These are phyloP conservation scores for Cryomyces minteri DNA, from an alignment of 495 filamentous ascomycete species.

Conservation along the genomic window DNA sequence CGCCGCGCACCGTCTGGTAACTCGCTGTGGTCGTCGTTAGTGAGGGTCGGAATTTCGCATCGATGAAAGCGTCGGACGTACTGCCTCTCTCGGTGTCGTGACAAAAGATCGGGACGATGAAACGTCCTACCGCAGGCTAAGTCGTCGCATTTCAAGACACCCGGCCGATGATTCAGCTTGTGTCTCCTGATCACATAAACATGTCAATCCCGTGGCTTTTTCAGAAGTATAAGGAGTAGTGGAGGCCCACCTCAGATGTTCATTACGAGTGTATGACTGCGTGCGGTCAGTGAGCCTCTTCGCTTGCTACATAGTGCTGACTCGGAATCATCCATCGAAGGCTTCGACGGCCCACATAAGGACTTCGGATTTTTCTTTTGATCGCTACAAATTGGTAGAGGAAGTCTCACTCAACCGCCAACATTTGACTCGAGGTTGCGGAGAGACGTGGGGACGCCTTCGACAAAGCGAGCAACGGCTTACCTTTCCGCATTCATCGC, in stretches of 20 bases:
- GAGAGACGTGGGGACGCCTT: not conserved
- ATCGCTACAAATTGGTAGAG: not conserved
- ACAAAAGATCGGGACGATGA: slow-evolving; percentile 54
- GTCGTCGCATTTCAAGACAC: slow-evolving; percentile 41
- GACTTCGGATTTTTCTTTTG: not conserved
- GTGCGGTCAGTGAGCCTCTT: not conserved
- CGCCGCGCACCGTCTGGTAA: not conserved
- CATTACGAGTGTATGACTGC: slow-evolving; percentile 48
- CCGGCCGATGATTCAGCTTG: slow-evolving; percentile 63
- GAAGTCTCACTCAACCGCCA: too few relatives aligned
- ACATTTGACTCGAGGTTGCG: not conserved
- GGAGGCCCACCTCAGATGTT: slow-evolving; percentile 52
- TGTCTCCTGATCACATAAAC: slow-evolving; percentile 38
- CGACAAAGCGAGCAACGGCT: not conserved
- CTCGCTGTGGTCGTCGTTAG: not conserved
- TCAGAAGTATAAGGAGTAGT: not conserved
- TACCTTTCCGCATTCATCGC: slow-evolving; percentile 21
- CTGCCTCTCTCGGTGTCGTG: slow-evolving; percentile 71
- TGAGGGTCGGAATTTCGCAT: not conserved
- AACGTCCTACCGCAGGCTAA: slow-evolving; percentile 45
- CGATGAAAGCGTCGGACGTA: slow-evolving; percentile 28
- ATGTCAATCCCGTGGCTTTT: not conserved
- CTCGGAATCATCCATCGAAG: not conserved
- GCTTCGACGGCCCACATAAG: not conserved
- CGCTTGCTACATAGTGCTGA: not conserved